Conservation (phyloP, 352 stramenopile genomes). For the Globisporangium iwayamae region DNA sequence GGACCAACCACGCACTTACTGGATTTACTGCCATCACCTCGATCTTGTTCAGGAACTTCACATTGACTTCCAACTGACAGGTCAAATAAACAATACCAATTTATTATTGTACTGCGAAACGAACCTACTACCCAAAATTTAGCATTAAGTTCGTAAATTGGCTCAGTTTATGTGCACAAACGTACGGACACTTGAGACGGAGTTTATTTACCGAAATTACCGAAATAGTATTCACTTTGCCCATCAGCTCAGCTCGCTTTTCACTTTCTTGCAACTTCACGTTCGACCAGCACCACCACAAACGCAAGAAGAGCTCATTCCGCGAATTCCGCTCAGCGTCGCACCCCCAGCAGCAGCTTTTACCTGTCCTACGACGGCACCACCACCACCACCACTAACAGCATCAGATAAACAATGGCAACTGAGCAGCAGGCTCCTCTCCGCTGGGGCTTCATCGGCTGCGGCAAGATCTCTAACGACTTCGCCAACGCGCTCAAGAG, state of each 20-base stretch:
- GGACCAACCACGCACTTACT: background rate
- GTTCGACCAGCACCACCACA: background rate
- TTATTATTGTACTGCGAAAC: background rate
- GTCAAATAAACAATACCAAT: background rate
- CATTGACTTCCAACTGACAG: background rate
- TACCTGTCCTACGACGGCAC: background rate
- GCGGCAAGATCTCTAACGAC: slow-evolving; percentile 47
- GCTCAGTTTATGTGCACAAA: slow-evolving; percentile 1
- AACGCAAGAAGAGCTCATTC: background rate
- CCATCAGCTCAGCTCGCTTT: background rate
- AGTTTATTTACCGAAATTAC: background rate
- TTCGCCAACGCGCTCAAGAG: slow-evolving; percentile 41
- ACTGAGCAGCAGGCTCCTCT: slow-evolving; percentile 9
- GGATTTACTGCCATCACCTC: background rate
- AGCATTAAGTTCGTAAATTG: background rate
- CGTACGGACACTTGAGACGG: background rate
- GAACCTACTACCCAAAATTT: background rate
- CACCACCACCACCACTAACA: background rate
- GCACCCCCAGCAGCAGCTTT: background rate
- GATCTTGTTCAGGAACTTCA: background rate
- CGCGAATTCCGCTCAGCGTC: background rate
- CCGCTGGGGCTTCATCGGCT: slow-evolving; percentile 49
- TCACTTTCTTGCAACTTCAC: background rate
- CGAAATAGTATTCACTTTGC: background rate
- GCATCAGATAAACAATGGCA: background rate